phyloP scores from a whole-genome alignment of 768 basidiomycete genomes.

The Tephrocybe sp. region DNA sequence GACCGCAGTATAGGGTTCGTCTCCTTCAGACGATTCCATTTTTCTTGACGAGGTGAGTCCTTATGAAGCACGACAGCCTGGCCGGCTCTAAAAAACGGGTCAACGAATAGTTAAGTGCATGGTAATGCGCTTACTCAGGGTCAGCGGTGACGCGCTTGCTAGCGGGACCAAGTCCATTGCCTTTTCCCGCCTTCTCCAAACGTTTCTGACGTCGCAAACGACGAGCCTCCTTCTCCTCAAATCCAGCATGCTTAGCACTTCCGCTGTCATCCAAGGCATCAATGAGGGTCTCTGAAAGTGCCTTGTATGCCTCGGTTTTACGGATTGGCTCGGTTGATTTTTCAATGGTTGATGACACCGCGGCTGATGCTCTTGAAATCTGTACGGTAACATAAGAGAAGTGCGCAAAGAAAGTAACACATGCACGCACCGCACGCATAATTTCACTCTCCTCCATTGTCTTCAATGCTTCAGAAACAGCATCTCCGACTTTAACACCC shows the following conservation, averaged over 20 bases:
- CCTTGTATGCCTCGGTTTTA: constrained; percentile 93
- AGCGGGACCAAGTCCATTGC: constrained; percentile 49
- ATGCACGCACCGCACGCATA: constrained; percentile 68
- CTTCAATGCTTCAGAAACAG: constrained; percentile 87
- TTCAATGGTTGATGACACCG: constrained; percentile 81
- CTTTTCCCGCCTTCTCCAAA: constrained; percentile 80
- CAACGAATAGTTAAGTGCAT: neutral
- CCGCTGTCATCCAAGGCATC: constrained; percentile 95
- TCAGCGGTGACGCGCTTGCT: constrained; percentile 61
- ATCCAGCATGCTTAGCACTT: constrained; percentile 91
- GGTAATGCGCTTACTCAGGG: constrained; percentile 62
- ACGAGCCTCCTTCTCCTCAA: constrained; percentile 91
- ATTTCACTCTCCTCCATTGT: constrained; percentile 94
- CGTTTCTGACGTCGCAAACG: constrained; percentile 76
- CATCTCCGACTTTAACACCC: constrained; percentile 91
- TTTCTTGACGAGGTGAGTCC: constrained; percentile 73
- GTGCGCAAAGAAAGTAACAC: neutral
- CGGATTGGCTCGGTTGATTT: constrained; percentile 95
- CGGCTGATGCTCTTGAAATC: constrained; percentile 84
- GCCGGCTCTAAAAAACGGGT: constrained; percentile 65
- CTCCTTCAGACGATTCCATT: constrained; percentile 78
- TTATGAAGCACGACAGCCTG: constrained; percentile 81
- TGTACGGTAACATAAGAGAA: constrained; percentile 25
- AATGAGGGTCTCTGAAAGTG: constrained; percentile 80
- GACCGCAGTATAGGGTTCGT: constrained; percentile 73